Evolutionary conservation across 139 green algal genomes (phyloP), one percentile per base, ranked within the genome.

Genomic region (Micromonas commoda): DNA sequence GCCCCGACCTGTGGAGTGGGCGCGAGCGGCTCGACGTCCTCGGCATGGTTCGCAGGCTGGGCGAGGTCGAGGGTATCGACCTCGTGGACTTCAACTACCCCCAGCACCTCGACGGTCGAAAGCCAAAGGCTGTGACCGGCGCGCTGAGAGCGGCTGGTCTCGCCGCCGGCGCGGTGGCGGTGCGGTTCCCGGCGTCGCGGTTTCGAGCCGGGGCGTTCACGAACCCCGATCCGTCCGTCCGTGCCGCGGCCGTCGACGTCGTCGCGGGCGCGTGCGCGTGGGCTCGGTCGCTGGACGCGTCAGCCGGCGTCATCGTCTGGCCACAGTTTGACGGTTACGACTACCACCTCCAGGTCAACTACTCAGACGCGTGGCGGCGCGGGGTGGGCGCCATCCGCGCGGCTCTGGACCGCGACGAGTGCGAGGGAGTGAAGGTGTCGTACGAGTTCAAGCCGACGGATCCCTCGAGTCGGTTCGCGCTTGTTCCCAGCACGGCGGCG

Each of bases 401-500:
- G 2, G 87, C 39, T 37, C 60, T 33, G 85, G 86, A 67, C 65
- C 73, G 0, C 23, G 57, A 2, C 61, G 65, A 32, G 71, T 87
- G 31, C 23, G 29, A 53, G 2, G 24, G 33, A 13, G 26, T 74
- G 32, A 82, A 83, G 0, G 77, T 91, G 0, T 86, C 79, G 53
- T 72, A 88, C n/a, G 88, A 92, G 67, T 89, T 81, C 76, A 92
- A 92, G 67, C 80, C 83, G 29, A 92, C 88, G 20, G 88, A 91
- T 71, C 77, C 81, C n/a, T 26, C 70, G 32, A 82, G 73, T 5
- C 83, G 86, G 26, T 90, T 85, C 45, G 68, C 80, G 1, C 64
- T 88, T 3, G 85, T 89, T 19, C 80, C 83, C 20, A 84, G 32
- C 71, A 88, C 87, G 1, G 83, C 45, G 19, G 81, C 87, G 19